Evolutionary conservation across 805 yeast species (phyloP), one percentile per base, ranked within the genome.

Genomic region (Huiozyma naganishii): DNA sequence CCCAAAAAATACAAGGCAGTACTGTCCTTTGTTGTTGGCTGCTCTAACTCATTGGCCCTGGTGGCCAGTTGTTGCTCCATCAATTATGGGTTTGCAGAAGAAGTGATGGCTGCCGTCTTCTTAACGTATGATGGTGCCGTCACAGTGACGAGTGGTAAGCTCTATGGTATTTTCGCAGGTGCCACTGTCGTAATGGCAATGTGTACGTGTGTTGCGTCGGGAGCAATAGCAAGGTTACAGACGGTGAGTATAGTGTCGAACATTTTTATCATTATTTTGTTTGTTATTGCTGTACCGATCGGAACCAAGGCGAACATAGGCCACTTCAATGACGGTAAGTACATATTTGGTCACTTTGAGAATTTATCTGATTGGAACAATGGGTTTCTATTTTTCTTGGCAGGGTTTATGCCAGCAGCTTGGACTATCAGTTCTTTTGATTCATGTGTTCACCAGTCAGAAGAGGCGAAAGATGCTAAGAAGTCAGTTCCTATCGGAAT

Each of bases 401-500:
- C 64, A 36, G 68, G 73, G 10, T 74, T 78, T 71, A 71, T 78
- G 76, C 79, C 86, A 0, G 78, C 80, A 1, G 73, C 80, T 46
- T 82, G 89, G 88, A 79, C 85, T 13, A 80, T 81, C 56, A 83
- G 83, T 27, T 78, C 83, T 0, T 80, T 79, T 58, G 88, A 81
- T 58, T 74, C 83, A 6, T 77, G 81, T 52, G 77, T 81, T 41
- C 87, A 81, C 64, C 76, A 79, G 76, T 69, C 81, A 23, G 89
- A 81, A 59, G 87, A 81, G 59, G 82, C 82, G 27, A 66, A 68
- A 43, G 74, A 79, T 54, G 81, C 87, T 23, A 53, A 52, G 43
- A 55, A 67, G 41, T 76, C 83, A 9, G 79, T 79, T 11, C 86
- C 88, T 5, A 62, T 74, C 39, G 87, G 85, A 37, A 80, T 81